Evolutionary conservation across 441 rosid genomes (phyloP), one percentile per base, ranked within the genome.

Genomic region (Erodium texanum): DNA sequence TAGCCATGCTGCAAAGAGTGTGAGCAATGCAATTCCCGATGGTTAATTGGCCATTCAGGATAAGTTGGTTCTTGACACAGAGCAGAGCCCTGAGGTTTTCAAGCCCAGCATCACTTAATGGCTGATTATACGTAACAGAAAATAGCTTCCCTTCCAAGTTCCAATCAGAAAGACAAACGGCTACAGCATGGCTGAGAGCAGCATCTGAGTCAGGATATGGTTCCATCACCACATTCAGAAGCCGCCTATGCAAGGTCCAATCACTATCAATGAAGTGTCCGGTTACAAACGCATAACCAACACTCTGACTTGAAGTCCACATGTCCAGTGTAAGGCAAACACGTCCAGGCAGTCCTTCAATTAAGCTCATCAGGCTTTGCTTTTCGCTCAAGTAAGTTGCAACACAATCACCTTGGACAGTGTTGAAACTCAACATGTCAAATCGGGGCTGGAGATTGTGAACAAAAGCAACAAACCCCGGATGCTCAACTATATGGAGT

Each of bases 401-500:
- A n/a, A 92, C 80, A 68, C 96, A 89, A 76, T 92, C 93, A 71
- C 96, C 95, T 82, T 89, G 98, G 62, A 88, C 87, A 2, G 85
- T 84, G 77, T 84, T 84, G 80, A 92, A 92, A 77, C 83, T 86
- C 58, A 92, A 79, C 73, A 68, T 70, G 66, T 80, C 85, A 38
- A 88, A 92, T n/a, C 78, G 77, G 3, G 98, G 96, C 71, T 89
- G 96, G 77, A 92, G 90, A 77, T 79, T 88, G 75, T 85, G 84
- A 24, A 88, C 88, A 64, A 92, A 92, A 48, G 87, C 79, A 18
- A 83, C 64, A 66, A 92, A 92, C 12, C 93, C 91, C 15, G 87
- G 82, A 76, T 89, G 90, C 74, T 92, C 96, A 64, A 90, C 96
- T 89, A 92, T 92, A 77, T 89, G 96, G 61, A 92, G 93, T 36